These are phyloP conservation scores for Diaporthe amygdali DNA, from an alignment of 2,329 filamentous ascomycete genomes.

Conservation along the genomic window DNA sequence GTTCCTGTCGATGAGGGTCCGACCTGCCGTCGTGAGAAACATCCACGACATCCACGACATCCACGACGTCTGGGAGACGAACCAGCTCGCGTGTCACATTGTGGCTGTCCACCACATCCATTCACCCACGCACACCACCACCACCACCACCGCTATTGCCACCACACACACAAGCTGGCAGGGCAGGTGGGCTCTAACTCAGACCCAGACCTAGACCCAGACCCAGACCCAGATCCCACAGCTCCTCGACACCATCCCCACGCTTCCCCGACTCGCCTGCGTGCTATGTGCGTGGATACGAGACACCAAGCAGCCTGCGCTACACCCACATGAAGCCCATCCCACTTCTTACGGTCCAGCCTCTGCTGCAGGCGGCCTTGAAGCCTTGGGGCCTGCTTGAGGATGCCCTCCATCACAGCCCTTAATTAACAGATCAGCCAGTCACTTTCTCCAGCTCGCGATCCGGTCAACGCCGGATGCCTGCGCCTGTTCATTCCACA, in stretches of 20 bases:
- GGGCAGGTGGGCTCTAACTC: neutral
- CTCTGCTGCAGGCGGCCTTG: slow-evolving; percentile 10
- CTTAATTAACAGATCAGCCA: slow-evolving; percentile 2
- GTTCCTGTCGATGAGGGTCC: slow-evolving; percentile 13
- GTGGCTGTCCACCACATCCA: slow-evolving; percentile 12
- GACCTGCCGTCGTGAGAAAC: neutral
- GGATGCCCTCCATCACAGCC: slow-evolving; percentile 12
- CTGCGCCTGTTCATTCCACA: neutral
- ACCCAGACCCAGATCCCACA: neutral
- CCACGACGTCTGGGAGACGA: neutral
- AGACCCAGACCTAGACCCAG: no score
- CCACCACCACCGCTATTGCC: neutral
- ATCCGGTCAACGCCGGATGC: slow-evolving; percentile 11
- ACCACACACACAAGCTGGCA: neutral
- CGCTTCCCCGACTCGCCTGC: slow-evolving; percentile 9
- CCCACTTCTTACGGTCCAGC: slow-evolving; percentile 1
- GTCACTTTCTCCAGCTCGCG: neutral
- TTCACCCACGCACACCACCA: neutral
- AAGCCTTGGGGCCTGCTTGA: neutral
- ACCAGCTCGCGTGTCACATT: neutral
- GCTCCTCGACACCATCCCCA: slow-evolving; percentile 6
- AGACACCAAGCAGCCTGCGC: neutral
- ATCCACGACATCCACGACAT: neutral
- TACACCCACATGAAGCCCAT: slow-evolving; percentile 1
- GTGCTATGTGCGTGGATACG: slow-evolving; percentile 6